Evolutionary conservation across 2,329 filamentous ascomycete genomes (phyloP), one percentile per base, ranked within the genome.

Genomic region (Exophiala calicioides): DNA sequence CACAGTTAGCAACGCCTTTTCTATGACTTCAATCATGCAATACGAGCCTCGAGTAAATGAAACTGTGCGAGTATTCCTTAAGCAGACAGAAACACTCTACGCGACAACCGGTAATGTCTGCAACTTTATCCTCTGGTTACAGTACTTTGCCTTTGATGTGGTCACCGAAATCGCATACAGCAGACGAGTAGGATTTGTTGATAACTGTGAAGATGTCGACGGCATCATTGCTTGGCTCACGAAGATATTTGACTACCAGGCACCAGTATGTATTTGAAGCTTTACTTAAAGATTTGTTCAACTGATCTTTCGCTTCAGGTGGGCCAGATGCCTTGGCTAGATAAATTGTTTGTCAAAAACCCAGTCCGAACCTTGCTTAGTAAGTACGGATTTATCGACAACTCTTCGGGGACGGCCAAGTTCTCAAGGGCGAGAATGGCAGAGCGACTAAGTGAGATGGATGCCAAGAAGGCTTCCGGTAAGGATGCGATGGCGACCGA

Each of bases 31-130:
- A 4, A 26, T 57, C 16, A 41, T 55, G 3, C 39, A 49, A 20
- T 56, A 53, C 41, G 88, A 93, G 60, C 85, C 87, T 1, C 83
- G 88, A 23, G 86, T 91, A 29, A 85, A 88, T 62, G 84, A 82
- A 56, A 88, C 85, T 1, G 83, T 85, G 0, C 78, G 80, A 52
- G 68, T 86, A 2, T 90, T 90, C 63, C 76, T 90, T 6, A 65
- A 74, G 21, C 79, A 80, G 61, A 84, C 81, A 0, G 72, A 78
- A 53, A 67, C 71, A 1, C 60, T 82, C 3, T 85, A 74, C 55
- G 74, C 71, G 4, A 50, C 52, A 1, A 52, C 49, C 9, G 37
- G 36, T 2, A 30, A 45, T 27, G 21, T 44, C 3, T 55, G 52
- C 13, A 56, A 68, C n/a, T 65, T 74, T 6, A 62, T 67, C 19